Percentiles rank a stretch among this genome's conserved stretches.
Evolutionary conservation across 495 filamentous ascomycete species (phyloP).

Genomic region (Neurospora sp.): DNA sequence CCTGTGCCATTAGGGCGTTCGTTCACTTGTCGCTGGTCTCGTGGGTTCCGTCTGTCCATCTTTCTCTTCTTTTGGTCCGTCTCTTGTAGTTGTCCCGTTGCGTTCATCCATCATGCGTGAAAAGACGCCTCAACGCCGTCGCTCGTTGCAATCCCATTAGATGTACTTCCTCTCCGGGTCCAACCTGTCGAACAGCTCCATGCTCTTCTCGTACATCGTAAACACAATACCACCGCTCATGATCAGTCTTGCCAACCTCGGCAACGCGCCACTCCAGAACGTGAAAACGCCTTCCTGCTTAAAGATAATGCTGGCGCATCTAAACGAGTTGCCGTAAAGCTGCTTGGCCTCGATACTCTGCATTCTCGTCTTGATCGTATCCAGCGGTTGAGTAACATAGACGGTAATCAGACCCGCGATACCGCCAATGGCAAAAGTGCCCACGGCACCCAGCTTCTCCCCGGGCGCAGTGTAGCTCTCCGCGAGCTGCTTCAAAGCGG

Average conservation of each 20-base stretch:
- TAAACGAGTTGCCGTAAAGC: slow-evolving; percentile 80
- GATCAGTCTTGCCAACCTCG: slow-evolving; percentile 71
- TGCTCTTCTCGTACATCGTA: slow-evolving; percentile 98
- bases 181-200: slow-evolving; percentile 69
- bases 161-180: slow-evolving; percentile 85
- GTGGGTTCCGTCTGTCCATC: neutral
- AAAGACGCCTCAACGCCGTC: slow-evolving; percentile 3
- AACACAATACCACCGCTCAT: slow-evolving; percentile 95
- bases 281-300: slow-evolving; percentile 82
- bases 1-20: neutral
- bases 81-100: neutral
- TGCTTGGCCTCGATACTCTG: slow-evolving; percentile 83
- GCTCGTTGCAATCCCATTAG: slow-evolving; percentile 22
- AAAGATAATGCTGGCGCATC: slow-evolving; percentile 73
- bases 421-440: slow-evolving; percentile 85
- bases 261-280: slow-evolving; percentile 90
- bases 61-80: neutral
- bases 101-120: neutral
- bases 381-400: slow-evolving; percentile 81
- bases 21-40: neutral
- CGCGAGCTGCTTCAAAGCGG: slow-evolving; percentile 78
- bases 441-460: slow-evolving; percentile 82
- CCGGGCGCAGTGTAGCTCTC: slow-evolving; percentile 87
- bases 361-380: slow-evolving; percentile 97
- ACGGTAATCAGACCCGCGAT: slow-evolving; percentile 89